Base-by-base conservation (phyloP, 2,329 filamentous ascomycete species). In the Alternaria tenuissima region DNA sequence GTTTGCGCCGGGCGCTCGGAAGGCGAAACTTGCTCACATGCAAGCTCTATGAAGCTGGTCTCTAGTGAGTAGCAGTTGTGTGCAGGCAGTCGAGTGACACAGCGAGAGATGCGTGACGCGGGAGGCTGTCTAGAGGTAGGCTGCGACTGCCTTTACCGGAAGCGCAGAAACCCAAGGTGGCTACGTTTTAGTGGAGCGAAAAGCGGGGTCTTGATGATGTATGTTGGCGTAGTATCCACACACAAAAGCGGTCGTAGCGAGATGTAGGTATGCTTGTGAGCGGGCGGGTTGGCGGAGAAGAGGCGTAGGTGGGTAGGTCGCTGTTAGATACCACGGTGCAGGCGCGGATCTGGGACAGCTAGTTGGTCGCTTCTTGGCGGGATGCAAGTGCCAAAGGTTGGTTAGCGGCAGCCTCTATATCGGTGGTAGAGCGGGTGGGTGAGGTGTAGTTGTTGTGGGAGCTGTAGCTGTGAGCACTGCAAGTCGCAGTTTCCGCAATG, bases 1-100 rank as follows among this genome's bases (percentile, higher is more conserved):
- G 67, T 62, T 75, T 74, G 69, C 73, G 71, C 67, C 70, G 70
- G 70, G 76, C 74, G 71, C 73, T 71, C 68, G 68, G 75, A 74
- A 72, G 68, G 69, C 69, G 63, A 63, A 66, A 66, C 71, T 70
- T 69, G 65, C 76, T 75, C 70, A 77, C 72, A 74, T 76, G 67
- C 72, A 70, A 69, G 51, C 61, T 53, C 44, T 57, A 26, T 46
- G 44, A 47, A 41, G 47, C 22, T 30, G 54, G 44, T 54, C 36
- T 60, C 57, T 49, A 51, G 59, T 28, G 36, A 39, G 39, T 12
- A 53, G 53, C 38, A n/a, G 36, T 28, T 22, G 52, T 46, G 52
- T 42, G 32, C 20, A 51, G 36, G 32, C 39, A 30, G 30, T 22
- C 30, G 38, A 49, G 11, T 22, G 30, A 36, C 41, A 42, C 38